phyloP scores from a whole-genome alignment of 371 early-diverging fungal genomes.

The Rhizopus delemar region DNA sequence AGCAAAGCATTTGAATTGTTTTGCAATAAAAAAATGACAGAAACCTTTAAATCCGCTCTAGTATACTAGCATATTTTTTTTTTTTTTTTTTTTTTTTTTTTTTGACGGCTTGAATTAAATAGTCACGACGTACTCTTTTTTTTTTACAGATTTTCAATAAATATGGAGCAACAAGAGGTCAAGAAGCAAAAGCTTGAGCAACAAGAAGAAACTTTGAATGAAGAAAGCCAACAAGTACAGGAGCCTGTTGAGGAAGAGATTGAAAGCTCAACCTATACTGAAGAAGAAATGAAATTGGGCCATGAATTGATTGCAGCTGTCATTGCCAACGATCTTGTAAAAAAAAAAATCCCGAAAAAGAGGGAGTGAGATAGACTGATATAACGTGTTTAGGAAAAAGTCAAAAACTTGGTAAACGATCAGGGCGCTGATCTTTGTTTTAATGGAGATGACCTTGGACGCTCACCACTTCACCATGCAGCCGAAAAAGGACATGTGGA shows the following conservation, averaged over 20 bases:
- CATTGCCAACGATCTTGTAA: conserved; percentile 44
- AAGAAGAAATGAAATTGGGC: conserved; percentile 41
- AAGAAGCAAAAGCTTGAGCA: conserved; percentile 28
- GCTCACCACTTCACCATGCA: conserved; percentile 52
- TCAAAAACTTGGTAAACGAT: conserved; percentile 29
- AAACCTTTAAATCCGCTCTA: no score
- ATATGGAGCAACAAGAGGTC: conserved; percentile 16
- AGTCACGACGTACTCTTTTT: no score
- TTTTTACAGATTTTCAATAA: no score
- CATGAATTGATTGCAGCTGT: conserved; percentile 39
- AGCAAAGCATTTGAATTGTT: no score
- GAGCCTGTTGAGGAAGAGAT: conserved; percentile 5
- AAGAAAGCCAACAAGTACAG: conserved; percentile 14
- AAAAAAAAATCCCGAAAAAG: not conserved
- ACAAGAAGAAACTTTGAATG: not conserved
- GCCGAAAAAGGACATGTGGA: conserved; percentile 50
- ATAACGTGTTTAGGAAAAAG: conserved; percentile 34
- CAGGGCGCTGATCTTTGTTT: conserved; percentile 50
- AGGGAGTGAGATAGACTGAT: no score
- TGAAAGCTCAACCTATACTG: conserved; percentile 26
- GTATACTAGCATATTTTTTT: no score
- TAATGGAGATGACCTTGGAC: conserved; percentile 41
- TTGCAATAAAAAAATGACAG: no score
- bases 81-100: no score
- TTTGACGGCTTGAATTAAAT: no score